Evolutionary conservation across 768 basidiomycete genomes (phyloP).

Genomic region (Lentinula sp.): DNA sequence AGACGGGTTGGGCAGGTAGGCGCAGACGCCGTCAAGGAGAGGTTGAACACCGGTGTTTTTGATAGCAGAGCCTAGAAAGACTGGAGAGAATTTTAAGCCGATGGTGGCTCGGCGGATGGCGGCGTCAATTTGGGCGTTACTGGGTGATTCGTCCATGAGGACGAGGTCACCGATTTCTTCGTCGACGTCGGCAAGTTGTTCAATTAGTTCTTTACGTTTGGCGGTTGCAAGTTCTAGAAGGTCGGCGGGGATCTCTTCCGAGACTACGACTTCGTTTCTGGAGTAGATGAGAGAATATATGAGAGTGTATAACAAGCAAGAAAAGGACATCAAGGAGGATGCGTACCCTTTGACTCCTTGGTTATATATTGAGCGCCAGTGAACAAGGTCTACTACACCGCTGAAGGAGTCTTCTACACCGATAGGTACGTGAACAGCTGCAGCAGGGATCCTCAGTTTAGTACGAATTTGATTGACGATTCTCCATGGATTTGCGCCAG

Average conservation of each 20-base stretch:
- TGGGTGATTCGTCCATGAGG: slow-evolving; percentile 77
- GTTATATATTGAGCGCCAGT: slow-evolving; percentile 93
- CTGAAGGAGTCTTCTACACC: slow-evolving; percentile 80
- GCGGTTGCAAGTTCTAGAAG: slow-evolving; percentile 68
- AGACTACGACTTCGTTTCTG: slow-evolving; percentile 73
- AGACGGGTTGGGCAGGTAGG: slow-evolving; percentile 88
- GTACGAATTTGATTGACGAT: slow-evolving; percentile 87
- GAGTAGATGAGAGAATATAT: neutral
- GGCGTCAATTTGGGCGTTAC: slow-evolving; percentile 62
- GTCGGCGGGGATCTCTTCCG: slow-evolving; percentile 81
- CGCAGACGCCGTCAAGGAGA: slow-evolving; percentile 88
- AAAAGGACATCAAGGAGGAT: neutral
- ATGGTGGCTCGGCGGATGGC: slow-evolving; percentile 91
- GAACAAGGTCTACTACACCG: slow-evolving; percentile 91
- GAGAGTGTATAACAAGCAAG: neutral
- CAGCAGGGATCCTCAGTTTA: slow-evolving; percentile 89
- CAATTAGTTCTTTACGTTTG: slow-evolving; percentile 89
- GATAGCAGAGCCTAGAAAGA: slow-evolving; percentile 94
- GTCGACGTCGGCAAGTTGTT: slow-evolving; percentile 94
- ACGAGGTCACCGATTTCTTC: slow-evolving; percentile 91
- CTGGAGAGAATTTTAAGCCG: slow-evolving; percentile 87
- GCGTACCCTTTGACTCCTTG: slow-evolving; percentile 89
- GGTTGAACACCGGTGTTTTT: slow-evolving; percentile 97
- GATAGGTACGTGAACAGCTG: slow-evolving; percentile 94
- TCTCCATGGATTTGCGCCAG: slow-evolving; percentile 96